Evolutionary conservation across 129 eudicot genomes (phyloP).

Genomic region (Helianthus tuberosus): DNA sequence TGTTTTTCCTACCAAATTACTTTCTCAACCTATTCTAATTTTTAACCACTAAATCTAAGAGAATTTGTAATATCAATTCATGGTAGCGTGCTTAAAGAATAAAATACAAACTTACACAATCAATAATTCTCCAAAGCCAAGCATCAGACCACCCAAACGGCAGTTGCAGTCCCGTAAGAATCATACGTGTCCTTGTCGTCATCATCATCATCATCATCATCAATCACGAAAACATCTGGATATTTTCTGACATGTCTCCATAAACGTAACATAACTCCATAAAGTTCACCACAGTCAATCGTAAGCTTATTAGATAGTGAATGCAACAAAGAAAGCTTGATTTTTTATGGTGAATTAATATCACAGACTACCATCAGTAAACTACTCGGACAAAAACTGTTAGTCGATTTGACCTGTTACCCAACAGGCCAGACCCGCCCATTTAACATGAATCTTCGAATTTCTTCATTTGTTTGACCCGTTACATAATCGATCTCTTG

Average conservation of each 20-base stretch:
- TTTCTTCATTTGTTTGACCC: too few species aligned
- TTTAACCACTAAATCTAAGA: slow-evolving; percentile 10
- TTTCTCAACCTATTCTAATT: slow-evolving; percentile 5
- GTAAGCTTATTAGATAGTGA: slow-evolving; percentile 38
- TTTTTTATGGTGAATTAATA: slow-evolving; percentile 49
- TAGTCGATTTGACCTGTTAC: too few species aligned
- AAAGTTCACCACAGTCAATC: slow-evolving; percentile 79
- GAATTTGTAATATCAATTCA: too few species aligned
- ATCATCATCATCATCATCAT: slow-evolving; percentile 77
- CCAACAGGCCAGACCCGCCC: too few species aligned
- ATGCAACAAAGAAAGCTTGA: slow-evolving; percentile 48
- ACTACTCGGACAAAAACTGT: too few species aligned
- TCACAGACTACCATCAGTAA: slow-evolving; percentile 31
- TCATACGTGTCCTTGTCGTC: too few species aligned
- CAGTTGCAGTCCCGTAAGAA: slow-evolving; percentile 93
- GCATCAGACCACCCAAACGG: slow-evolving; percentile 71
- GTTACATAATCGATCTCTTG: too few species aligned
- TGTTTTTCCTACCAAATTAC: slow-evolving; percentile 12
- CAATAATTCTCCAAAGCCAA: slow-evolving; percentile 82
- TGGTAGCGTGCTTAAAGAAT: too few species aligned
- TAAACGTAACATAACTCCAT: slow-evolving; percentile 87
- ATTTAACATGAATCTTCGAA: too few species aligned
- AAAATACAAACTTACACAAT: slow-evolving; percentile 70
- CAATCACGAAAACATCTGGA: slow-evolving; percentile 49
- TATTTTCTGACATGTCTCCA: slow-evolving; percentile 64